Base-by-base conservation (phyloP, 768 basidiomycete genomes). In the Obba rivulosa region DNA sequence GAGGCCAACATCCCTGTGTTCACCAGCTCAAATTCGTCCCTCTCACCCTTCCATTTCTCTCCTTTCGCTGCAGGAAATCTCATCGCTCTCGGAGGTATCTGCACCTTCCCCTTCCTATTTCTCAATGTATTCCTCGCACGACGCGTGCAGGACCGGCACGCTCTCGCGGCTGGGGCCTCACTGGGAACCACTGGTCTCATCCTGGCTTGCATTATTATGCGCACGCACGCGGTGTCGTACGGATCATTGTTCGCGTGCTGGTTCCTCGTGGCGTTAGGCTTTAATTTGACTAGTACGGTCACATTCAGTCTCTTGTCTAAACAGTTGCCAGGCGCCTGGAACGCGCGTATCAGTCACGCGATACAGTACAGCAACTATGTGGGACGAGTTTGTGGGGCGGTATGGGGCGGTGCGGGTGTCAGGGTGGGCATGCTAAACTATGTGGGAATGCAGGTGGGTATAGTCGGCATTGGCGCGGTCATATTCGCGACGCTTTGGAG, bases 351-450 rank as follows among this genome's bases (percentile, higher is more conserved):
- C 16, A 77, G 71, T 73, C 62, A 83, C 60, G 74, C 69, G 8
- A 80, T 86, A 36, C 83, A 85, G 59, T 86, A 81, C 54, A 81
- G 81, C 64, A 86, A 81, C 56, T 86, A 79, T 57, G 62, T 68
- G 1, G 83, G 85, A n/a, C 70, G 83, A 5, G 76, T 81, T 10
- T 72, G 75, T 4, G 84, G 83, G 0, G 80, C 83, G 4, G 68
- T 87, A 24, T 81, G 81, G 73, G 85, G 84, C 38, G 85, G 81
- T 4, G 74, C 75, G 9, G 83, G 83, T 17, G 66, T 74, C 3
- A 52, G 67, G 43, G 73, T 80, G 4, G 83, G 82, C 21, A 85
- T 85, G 81, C 45, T 67, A 43, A 75, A 72, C 41, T 87, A 77
- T 45, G 67, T 81, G 2, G 79, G 77, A 14, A 56, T 85, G 48